phyloP scores from a whole-genome alignment of 2,329 filamentous ascomycete species.

The Ascocoryne sarcoides region DNA sequence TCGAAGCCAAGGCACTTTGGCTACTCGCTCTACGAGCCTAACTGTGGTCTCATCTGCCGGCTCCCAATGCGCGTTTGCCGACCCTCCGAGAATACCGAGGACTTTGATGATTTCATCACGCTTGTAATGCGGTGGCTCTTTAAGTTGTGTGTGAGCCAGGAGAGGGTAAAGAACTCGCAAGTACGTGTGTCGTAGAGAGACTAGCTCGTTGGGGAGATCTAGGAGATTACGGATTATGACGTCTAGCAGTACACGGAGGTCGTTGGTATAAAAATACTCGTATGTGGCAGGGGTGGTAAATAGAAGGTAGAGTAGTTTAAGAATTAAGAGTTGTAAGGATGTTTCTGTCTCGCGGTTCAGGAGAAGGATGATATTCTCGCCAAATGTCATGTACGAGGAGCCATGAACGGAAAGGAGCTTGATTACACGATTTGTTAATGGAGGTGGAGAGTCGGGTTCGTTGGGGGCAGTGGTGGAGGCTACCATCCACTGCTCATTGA shows the following conservation, averaged over 20 bases:
- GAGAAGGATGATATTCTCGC: slow-evolving; percentile 91
- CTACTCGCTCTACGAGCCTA: slow-evolving; percentile 67
- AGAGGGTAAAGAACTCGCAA: slow-evolving; percentile 86
- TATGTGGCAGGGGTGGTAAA: slow-evolving; percentile 88
- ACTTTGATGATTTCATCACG: slow-evolving; percentile 72
- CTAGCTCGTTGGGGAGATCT: slow-evolving; percentile 78
- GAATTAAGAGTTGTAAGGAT: slow-evolving; percentile 86
- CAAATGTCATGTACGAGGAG: slow-evolving; percentile 81
- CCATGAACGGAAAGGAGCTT: slow-evolving; percentile 81
- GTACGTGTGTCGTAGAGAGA: slow-evolving; percentile 80
- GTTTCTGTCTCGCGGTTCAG: slow-evolving; percentile 94
- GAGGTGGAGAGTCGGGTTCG: slow-evolving; percentile 29
- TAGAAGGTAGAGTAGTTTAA: slow-evolving; percentile 89
- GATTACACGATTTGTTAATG: slow-evolving; percentile 84
- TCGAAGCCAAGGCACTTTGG: slow-evolving; percentile 61
- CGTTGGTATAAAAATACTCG: slow-evolving; percentile 98
- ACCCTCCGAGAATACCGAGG: slow-evolving; percentile 60
- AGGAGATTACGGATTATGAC: slow-evolving; percentile 96
- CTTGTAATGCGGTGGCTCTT: slow-evolving; percentile 83
- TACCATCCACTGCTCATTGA: slow-evolving; percentile 99
- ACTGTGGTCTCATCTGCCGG: slow-evolving; percentile 74
- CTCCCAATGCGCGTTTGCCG: slow-evolving; percentile 64
- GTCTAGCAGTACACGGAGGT: slow-evolving; percentile 85
- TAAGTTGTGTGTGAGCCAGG: slow-evolving; percentile 83
- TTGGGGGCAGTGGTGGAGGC: slow-evolving; percentile 41